Conservation (phyloP, 352 stramenopile genomes). For the Globisporangium alternatum region DNA sequence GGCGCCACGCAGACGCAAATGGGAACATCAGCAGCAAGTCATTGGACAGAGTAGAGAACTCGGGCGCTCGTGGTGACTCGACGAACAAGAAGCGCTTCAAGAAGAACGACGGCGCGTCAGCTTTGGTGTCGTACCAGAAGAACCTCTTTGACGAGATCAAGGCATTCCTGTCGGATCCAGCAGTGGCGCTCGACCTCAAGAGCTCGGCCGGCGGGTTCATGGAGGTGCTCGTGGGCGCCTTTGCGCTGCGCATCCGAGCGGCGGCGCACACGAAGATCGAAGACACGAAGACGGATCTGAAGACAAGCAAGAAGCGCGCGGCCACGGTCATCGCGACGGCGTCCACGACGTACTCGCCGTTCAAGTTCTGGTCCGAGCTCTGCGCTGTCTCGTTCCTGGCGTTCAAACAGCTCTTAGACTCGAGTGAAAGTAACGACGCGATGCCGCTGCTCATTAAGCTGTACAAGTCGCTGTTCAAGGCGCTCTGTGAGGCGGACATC, state of each 20-base stretch:
- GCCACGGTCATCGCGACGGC: slow-evolving; percentile 74
- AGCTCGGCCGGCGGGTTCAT: slow-evolving; percentile 55
- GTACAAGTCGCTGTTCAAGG: slow-evolving; percentile 62
- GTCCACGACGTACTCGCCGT: slow-evolving; percentile 74
- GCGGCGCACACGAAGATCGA: slow-evolving; percentile 66
- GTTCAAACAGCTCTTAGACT: slow-evolving; percentile 23
- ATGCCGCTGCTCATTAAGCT: slow-evolving; percentile 42
- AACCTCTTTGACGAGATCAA: slow-evolving; percentile 76
- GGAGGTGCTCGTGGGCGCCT: slow-evolving; percentile 60
- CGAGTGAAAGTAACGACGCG: not conserved
- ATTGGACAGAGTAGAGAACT: not conserved
- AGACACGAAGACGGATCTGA: slow-evolving; percentile 63
- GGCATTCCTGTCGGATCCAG: slow-evolving; percentile 43
- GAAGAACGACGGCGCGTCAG: slow-evolving; percentile 28
- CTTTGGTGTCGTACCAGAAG: slow-evolving; percentile 74
- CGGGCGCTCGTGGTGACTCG: not conserved
- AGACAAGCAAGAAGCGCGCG: slow-evolving; percentile 72
- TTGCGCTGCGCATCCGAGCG: slow-evolving; percentile 53
- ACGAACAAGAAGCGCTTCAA: slow-evolving; percentile 41
- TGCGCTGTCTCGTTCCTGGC: slow-evolving; percentile 55
- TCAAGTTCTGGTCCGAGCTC: slow-evolving; percentile 87
- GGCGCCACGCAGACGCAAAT: slow-evolving; percentile 16
- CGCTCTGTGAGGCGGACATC: slow-evolving; percentile 63
- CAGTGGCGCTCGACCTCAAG: slow-evolving; percentile 31
- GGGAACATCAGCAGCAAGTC: not conserved